Evolutionary conservation across 2,329 filamentous ascomycete species (phyloP).

Genomic region (Pseudophaeomoniella oleicola): DNA sequence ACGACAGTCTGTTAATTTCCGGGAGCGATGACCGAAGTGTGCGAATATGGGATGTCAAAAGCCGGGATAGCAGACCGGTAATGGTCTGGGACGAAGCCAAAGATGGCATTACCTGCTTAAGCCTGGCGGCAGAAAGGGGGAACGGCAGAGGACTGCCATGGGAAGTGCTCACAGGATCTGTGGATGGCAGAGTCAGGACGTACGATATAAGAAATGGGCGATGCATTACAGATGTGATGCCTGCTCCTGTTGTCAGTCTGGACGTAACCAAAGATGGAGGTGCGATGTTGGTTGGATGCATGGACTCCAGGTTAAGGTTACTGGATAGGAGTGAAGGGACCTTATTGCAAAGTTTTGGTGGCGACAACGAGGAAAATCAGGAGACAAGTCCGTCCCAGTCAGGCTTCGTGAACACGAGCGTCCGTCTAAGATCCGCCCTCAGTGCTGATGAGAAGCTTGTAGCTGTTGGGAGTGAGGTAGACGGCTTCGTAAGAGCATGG

Average conservation of each 20-base stretch:
- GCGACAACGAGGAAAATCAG: too few species aligned
- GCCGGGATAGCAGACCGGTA: constrained; percentile 44
- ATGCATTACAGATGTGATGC: constrained; percentile 54
- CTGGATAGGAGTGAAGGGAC: constrained; percentile 66
- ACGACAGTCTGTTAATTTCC: constrained; percentile 56
- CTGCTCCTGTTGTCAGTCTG: constrained; percentile 58
- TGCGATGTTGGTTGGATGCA: constrained; percentile 55
- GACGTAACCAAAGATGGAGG: constrained; percentile 56
- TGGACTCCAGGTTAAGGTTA: constrained; percentile 65
- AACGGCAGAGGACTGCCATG: neutral
- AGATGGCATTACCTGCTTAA: constrained; percentile 45
- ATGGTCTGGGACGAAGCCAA: constrained; percentile 60
- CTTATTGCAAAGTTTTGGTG: constrained; percentile 57
- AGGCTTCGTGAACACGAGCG: constrained; percentile 46
- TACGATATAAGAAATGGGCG: constrained; percentile 74
- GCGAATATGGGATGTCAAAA: constrained; percentile 57
- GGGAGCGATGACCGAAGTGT: constrained; percentile 63
- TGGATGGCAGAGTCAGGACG: constrained; percentile 66
- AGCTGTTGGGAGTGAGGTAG: constrained; percentile 64
- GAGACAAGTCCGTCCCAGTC: constrained; percentile 17
- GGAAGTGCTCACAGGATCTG: constrained; percentile 56
- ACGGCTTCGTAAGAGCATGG: constrained; percentile 64
- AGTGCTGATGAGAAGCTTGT: constrained; percentile 66
- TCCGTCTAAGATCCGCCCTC: constrained; percentile 62
- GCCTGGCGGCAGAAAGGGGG: constrained; percentile 2